Conservation (phyloP, 2,329 filamentous ascomycete species). For the Rosellinia necatrix region DNA sequence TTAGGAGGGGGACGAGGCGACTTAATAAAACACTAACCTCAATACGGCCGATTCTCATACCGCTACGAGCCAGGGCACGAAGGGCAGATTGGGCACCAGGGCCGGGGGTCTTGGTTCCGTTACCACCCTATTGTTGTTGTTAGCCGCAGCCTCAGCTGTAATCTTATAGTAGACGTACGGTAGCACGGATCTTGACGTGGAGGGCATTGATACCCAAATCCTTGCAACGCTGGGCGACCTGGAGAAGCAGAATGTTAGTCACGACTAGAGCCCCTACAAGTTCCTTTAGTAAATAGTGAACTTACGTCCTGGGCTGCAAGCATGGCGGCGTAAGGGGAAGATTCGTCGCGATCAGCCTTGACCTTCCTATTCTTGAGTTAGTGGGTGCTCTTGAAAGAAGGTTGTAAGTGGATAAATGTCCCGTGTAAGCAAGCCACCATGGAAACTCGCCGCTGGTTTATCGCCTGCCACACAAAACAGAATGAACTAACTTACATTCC, state of each 20-base stretch:
- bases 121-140: slow-evolving; percentile 57
- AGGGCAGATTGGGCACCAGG: slow-evolving; percentile 99
- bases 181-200: slow-evolving; percentile 99
- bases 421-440: background rate
- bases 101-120: slow-evolving; percentile 99
- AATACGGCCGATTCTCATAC: slow-evolving; percentile 99
- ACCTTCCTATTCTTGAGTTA: slow-evolving; percentile 70
- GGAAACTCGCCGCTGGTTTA: background rate
- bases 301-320: slow-evolving; percentile 96
- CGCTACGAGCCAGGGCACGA: slow-evolving; percentile 96
- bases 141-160: background rate
- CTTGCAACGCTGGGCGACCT: slow-evolving; percentile 74
- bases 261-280: background rate
- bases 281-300: background rate
- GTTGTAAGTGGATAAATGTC: background rate
- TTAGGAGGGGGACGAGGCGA: background rate
- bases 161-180: slow-evolving; percentile 71
- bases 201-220: slow-evolving; percentile 82
- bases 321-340: slow-evolving; percentile 99
- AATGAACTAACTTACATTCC: slow-evolving; percentile 63
- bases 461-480: background rate
- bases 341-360: slow-evolving; percentile 99
- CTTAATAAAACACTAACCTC: slow-evolving; percentile 51
- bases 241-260: background rate
- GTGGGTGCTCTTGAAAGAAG: background rate